Evolutionary conservation across 768 basidiomycete genomes (phyloP).

Genomic region (Auricularia auricula-judae): DNA sequence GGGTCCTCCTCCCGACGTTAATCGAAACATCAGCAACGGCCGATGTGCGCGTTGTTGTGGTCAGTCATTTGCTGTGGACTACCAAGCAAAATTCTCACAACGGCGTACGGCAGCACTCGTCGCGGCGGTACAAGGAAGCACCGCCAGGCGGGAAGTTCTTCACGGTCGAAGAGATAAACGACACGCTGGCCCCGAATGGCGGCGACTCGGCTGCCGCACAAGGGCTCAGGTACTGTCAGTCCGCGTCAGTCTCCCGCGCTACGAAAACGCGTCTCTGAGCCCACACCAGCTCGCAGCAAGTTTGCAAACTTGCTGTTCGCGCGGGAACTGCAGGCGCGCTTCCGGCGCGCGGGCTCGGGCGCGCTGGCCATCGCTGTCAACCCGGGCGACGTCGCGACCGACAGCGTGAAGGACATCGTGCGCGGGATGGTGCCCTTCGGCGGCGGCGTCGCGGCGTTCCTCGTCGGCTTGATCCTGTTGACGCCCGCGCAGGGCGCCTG

Average conservation of each 20-base stretch:
- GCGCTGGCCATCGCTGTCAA: not conserved
- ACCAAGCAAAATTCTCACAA: not conserved
- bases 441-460: not conserved
- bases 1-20: not conserved
- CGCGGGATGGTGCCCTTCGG: slow-evolving; percentile 7
- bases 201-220: not conserved
- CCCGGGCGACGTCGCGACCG: slow-evolving; percentile 12
- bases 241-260: not conserved
- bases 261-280: too few relatives aligned
- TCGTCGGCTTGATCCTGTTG: not conserved
- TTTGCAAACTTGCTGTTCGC: not conserved
- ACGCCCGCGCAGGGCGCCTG: slow-evolving; percentile 10
- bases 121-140: not conserved
- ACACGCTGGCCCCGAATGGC: not conserved
- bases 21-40: not conserved
- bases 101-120: slow-evolving; percentile 5
- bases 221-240: not conserved
- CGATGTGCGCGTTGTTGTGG: not conserved
- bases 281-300: not conserved
- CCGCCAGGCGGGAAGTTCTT: not conserved
- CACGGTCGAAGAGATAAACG: not conserved
- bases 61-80: slow-evolving; percentile 10
- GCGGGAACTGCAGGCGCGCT: not conserved
- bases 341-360: not conserved
- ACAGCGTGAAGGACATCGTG: slow-evolving; percentile 15